These are phyloP conservation scores for Endothia cerciana DNA, from an alignment of 2,329 filamentous ascomycete genomes.

Conservation along the genomic window DNA sequence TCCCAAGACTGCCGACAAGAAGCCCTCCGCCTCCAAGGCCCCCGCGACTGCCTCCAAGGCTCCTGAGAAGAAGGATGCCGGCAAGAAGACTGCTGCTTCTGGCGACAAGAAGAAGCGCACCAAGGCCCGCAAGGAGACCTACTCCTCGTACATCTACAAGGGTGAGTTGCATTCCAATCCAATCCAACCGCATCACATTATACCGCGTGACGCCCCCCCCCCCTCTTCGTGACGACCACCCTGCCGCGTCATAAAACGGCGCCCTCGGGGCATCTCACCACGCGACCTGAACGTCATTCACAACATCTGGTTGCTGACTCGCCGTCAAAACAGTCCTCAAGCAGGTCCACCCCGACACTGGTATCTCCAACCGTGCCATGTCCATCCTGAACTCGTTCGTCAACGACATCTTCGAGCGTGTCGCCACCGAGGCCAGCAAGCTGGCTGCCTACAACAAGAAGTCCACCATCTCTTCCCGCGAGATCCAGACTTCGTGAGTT, in stretches of 20 bases:
- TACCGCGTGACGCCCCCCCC: slow-evolving; percentile 30
- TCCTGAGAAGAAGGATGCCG: slow-evolving; percentile 97
- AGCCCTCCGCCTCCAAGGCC: slow-evolving; percentile 97
- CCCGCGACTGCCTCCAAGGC: slow-evolving; percentile 73
- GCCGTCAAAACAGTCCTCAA: slow-evolving; percentile 75
- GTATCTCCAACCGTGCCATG: slow-evolving; percentile 99
- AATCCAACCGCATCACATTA: neutral
- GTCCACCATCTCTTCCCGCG: slow-evolving; percentile 98
- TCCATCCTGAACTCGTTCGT: slow-evolving; percentile 99
- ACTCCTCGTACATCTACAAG: slow-evolving; percentile 99
- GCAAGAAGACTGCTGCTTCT: slow-evolving; percentile 97
- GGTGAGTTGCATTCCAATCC: slow-evolving; percentile 59
- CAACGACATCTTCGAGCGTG: slow-evolving; percentile 99
- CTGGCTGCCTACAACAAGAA: slow-evolving; percentile 99
- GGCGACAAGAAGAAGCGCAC: slow-evolving; percentile 99
- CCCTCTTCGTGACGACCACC: slow-evolving; percentile 19
- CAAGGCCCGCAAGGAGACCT: slow-evolving; percentile 99
- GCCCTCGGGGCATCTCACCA: neutral
- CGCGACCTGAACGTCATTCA: slow-evolving; percentile 9
- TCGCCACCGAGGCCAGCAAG: slow-evolving; percentile 98
- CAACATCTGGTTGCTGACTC: slow-evolving; percentile 37
- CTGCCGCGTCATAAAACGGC: slow-evolving; percentile 6
- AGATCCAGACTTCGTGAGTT: slow-evolving; percentile 93
- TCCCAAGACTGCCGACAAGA: slow-evolving; percentile 98
- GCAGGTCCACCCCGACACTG: slow-evolving; percentile 99